Percentiles rank a stretch among this genome's conserved stretches.
Conservation (phyloP, 2,329 filamentous ascomycete species). For the Beauveria caledonica region DNA sequence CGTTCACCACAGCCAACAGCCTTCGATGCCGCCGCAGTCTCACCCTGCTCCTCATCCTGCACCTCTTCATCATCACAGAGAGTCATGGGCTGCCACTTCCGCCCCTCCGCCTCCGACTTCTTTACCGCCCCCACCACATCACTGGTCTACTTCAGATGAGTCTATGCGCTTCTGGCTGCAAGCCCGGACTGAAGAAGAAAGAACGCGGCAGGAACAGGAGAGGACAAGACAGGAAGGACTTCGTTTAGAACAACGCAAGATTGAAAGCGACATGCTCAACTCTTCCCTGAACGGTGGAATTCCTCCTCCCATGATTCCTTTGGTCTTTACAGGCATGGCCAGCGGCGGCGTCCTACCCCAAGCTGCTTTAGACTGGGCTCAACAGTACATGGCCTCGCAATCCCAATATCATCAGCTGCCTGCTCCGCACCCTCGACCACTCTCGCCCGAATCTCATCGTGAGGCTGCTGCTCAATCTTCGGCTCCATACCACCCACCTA, state of each 20-base stretch:
- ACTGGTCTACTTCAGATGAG: slow-evolving; percentile 61
- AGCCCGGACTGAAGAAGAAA: slow-evolving; percentile 67
- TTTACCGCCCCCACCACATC: slow-evolving; percentile 54
- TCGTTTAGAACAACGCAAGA: slow-evolving; percentile 61
- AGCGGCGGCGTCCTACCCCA: slow-evolving; percentile 50
- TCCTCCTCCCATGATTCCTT: slow-evolving; percentile 64
- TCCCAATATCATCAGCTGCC: slow-evolving; percentile 43
- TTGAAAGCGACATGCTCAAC: slow-evolving; percentile 65
- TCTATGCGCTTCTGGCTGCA: slow-evolving; percentile 64
- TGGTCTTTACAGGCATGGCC: slow-evolving; percentile 66
- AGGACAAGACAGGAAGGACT: slow-evolving; percentile 56
- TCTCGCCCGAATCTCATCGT: slow-evolving; percentile 47
- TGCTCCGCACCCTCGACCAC: slow-evolving; percentile 32
- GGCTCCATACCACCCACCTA: slow-evolving; percentile 28
- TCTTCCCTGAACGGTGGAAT: slow-evolving; percentile 62
- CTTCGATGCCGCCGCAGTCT: slow-evolving; percentile 18
- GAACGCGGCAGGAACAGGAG: slow-evolving; percentile 66
- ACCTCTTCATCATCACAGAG: slow-evolving; percentile 24
- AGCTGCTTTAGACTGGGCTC: slow-evolving; percentile 57
- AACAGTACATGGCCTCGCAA: slow-evolving; percentile 52
- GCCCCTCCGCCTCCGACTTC: slow-evolving; percentile 37
- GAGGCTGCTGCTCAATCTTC: slow-evolving; percentile 40
- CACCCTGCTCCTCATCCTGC: slow-evolving; percentile 18
- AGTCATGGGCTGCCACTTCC: slow-evolving; percentile 24
- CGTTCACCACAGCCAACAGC: slow-evolving; percentile 15